These are phyloP conservation scores for Saccharomyces uvarum DNA, from an alignment of 1,139 yeast species.

Conservation along the genomic window DNA sequence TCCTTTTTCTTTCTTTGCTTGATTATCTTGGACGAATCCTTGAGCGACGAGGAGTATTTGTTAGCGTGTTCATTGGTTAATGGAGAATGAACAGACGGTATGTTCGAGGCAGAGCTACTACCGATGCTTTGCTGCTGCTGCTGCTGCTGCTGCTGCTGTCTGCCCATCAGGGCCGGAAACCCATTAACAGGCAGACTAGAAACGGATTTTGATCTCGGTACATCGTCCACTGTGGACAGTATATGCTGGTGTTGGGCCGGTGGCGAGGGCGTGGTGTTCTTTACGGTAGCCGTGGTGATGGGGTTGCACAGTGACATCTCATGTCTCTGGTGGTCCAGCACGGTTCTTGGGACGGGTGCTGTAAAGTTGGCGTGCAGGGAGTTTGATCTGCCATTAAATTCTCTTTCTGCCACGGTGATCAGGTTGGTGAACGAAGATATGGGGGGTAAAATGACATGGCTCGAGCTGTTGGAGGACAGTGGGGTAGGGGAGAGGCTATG, in stretches of 20 bases:
- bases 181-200: neutral
- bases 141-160: neutral
- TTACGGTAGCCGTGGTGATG: neutral
- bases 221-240: neutral
- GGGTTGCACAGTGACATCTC: neutral
- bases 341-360: neutral
- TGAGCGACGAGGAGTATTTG: neutral
- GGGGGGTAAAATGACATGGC: neutral
- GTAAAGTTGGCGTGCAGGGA: neutral
- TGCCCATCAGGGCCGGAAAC: neutral
- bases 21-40: neutral
- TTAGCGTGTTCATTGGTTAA: neutral
- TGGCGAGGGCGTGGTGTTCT: neutral
- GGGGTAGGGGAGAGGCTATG: neutral
- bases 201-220: neutral
- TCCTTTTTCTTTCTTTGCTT: slow-evolving; percentile 66
- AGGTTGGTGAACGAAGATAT: neutral
- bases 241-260: neutral
- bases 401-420: neutral
- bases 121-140: neutral
- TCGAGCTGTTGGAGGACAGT: neutral
- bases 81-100: neutral
- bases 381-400: neutral
- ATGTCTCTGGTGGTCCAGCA: neutral
- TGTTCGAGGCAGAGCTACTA: neutral